Base-by-base conservation (phyloP, 352 stramenopile genomes). In the Phytophthora megakarya region DNA sequence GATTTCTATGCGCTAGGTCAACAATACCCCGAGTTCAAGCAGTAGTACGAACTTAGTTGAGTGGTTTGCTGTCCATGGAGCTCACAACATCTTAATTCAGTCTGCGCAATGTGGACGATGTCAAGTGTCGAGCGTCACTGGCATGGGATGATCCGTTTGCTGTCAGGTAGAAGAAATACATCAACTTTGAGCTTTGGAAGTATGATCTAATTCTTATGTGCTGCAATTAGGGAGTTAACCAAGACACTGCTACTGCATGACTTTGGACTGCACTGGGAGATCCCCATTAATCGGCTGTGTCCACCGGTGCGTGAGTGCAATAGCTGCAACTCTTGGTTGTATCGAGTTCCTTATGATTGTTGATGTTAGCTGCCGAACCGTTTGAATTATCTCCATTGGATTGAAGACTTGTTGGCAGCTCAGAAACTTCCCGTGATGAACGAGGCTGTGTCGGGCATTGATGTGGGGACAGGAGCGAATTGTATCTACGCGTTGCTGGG, bases 341-440 rank as follows among this genome's bases (percentile, higher is more conserved):
- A 35, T 50, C 16, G 19, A 26, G 25, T 66, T 3, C 44, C 28
- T 19, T 53, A 59, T 44, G 21, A 18, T 43, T 67, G 30, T 11
- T 56, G 21, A 8, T 51, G 16, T 2, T 47, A 96, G 88, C 46
- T 96, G 18, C 78, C 88, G 5, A 95, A 95, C 59, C 84, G 88
- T 13, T 85, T 98, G 33, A 99, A 99, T 81, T 99, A 99, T 72
- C 68, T 99, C 11, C 90, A 94, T 61, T 99, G 96, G 96, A 86
- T 99, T 48, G 86, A 96, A 73, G 84, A 98, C 49, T 75, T 98
- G 50, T 70, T 99, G 16, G 28, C 23, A 55, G 45, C 39, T 44
- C 28, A 38, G 7, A 45, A 69, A 57, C 18, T 19, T 21, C 49
- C 35, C 12, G 10, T 25, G n/a, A 25, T n/a, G 10, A 37, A 38